Evolutionary conservation across 83 land plant genomes (phyloP).

Genomic region (Diphasiastrum complanatum): DNA sequence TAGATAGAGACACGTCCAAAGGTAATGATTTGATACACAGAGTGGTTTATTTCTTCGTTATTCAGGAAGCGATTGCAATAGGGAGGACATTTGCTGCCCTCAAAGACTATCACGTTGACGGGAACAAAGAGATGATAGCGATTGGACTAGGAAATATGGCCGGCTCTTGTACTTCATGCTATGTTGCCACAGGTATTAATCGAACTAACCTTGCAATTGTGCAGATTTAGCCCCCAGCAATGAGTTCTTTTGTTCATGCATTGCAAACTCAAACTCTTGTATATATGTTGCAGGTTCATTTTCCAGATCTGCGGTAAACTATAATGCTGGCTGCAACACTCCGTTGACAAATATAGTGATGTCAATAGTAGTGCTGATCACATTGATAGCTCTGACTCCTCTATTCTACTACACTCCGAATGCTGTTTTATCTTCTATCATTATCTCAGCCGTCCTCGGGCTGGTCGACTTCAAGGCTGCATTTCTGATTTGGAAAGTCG

Average conservation of each 20-base stretch:
- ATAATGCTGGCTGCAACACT: slow-evolving; percentile 63
- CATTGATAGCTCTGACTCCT: slow-evolving; percentile 56
- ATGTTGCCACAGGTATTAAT: slow-evolving; percentile 69
- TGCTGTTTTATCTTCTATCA: slow-evolving; percentile 60
- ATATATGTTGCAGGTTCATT: slow-evolving; percentile 56
- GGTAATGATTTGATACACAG: background rate
- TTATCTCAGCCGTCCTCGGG: slow-evolving; percentile 68
- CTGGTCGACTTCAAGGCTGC: slow-evolving; percentile 61
- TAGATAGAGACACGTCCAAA: slow-evolving; percentile 19
- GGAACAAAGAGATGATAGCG: slow-evolving; percentile 97
- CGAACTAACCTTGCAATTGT: background rate
- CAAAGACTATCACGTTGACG: slow-evolving; percentile 79
- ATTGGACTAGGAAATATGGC: slow-evolving; percentile 65
- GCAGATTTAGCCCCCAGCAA: background rate
- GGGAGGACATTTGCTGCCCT: slow-evolving; percentile 88
- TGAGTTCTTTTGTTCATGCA: background rate
- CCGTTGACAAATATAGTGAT: slow-evolving; percentile 67
- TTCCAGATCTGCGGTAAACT: slow-evolving; percentile 72
- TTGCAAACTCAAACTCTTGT: background rate
- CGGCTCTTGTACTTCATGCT: slow-evolving; percentile 81
- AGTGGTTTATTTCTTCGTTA: too few species aligned
- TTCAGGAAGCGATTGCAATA: slow-evolving; percentile 80
- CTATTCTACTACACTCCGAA: slow-evolving; percentile 70
- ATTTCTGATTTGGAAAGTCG: slow-evolving; percentile 56
- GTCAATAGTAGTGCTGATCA: slow-evolving; percentile 59